phyloP scores from a whole-genome alignment of 805 yeast species.

The Isabelozyma heimii region DNA sequence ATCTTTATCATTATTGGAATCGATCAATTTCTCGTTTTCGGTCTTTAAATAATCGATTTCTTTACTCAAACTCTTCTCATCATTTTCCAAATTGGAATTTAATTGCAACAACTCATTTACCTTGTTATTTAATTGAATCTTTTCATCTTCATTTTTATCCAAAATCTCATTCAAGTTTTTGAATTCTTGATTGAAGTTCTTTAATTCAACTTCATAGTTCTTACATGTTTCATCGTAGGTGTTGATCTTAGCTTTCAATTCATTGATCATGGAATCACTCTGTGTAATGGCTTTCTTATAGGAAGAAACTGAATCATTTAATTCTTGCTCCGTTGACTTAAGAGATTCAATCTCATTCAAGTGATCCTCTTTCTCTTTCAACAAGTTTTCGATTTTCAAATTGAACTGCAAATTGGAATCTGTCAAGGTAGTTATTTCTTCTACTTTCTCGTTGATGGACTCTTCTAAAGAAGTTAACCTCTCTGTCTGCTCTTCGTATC shows the following conservation, averaged over 20 bases:
- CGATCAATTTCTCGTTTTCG: constrained; percentile 6
- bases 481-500: not conserved
- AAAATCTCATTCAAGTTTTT: constrained; percentile 1
- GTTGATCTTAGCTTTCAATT: constrained; percentile 18
- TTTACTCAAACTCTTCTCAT: constrained; percentile 9
- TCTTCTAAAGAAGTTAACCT: constrained; percentile 3
- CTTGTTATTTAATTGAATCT: constrained; percentile 5
- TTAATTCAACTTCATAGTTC: constrained; percentile 2
- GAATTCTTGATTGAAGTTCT: constrained; percentile 1
- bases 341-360: constrained; percentile 3
- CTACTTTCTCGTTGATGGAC: constrained; percentile 3
- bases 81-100: constrained; percentile 1
- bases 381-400: constrained; percentile 11
- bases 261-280: constrained; percentile 18
- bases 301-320: constrained; percentile 14
- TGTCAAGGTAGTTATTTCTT: constrained; percentile 6
- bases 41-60: constrained; percentile 3
- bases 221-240: constrained; percentile 11
- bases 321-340: constrained; percentile 7
- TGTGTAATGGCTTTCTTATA: constrained; percentile 21
- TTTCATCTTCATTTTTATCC: constrained; percentile 3
- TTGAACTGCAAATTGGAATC: constrained; percentile 9
- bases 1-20: constrained; percentile 23
- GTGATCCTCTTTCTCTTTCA: constrained; percentile 16
- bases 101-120: constrained; percentile 2